phyloP scores from a whole-genome alignment of 352 stramenopile species.

The Poterioochromonas sp. region DNA sequence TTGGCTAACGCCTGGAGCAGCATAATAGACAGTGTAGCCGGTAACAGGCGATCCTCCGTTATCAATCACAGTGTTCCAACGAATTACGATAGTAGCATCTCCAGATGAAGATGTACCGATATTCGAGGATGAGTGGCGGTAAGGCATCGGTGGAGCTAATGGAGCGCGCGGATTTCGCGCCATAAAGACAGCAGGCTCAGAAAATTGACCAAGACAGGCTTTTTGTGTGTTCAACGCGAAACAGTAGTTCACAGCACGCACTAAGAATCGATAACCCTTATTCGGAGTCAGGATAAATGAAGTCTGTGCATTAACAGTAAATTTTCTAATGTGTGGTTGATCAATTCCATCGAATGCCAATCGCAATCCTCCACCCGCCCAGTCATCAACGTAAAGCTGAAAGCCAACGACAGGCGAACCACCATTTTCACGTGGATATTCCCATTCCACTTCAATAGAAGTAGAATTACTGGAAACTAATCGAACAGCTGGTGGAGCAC shows the following conservation, averaged over 20 bases:
- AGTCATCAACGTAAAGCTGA: conserved; percentile 89
- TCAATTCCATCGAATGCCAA: conserved; percentile 88
- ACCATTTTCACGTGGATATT: conserved; percentile 72
- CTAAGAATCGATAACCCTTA: conserved; percentile 81
- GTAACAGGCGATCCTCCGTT: conserved; percentile 78
- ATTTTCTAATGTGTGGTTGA: conserved; percentile 58
- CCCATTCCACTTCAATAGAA: conserved; percentile 81
- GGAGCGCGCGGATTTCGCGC: conserved; percentile 70
- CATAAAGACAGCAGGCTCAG: conserved; percentile 62
- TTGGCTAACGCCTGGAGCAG: background rate
- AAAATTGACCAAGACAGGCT: conserved; percentile 75
- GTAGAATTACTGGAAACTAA: conserved; percentile 72
- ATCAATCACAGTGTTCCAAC: conserved; percentile 71
- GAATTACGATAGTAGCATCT: conserved; percentile 66
- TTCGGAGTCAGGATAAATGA: conserved; percentile 77
- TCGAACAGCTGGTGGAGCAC: conserved; percentile 63
- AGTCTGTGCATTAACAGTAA: conserved; percentile 61
- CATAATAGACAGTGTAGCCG: conserved; percentile 82
- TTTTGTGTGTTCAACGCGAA: conserved; percentile 50
- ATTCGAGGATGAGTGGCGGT: conserved; percentile 42
- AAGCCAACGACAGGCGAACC: conserved; percentile 82
- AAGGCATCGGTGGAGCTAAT: conserved; percentile 58
- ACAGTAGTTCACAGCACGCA: conserved; percentile 87
- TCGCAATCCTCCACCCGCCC: conserved; percentile 64
- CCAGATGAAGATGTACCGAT: conserved; percentile 38